Evolutionary conservation across 1,284 basidiomycete species (phyloP), one percentile per base, ranked within the genome.

Genomic region (Puccinia coronata): DNA sequence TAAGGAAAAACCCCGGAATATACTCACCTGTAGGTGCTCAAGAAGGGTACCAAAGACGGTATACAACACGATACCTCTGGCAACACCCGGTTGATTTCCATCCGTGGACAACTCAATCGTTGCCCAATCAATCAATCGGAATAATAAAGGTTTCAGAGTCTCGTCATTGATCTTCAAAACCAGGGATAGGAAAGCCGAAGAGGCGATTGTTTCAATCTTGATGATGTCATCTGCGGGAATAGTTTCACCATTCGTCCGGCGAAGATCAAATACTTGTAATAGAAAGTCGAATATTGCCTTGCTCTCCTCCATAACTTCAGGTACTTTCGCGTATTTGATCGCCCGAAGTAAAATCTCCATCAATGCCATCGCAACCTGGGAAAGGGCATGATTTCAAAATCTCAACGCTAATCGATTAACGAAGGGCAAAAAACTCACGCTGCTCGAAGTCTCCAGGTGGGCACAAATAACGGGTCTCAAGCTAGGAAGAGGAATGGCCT

Each of bases 101-200:
- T 89, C 88, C 1, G 88, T 89, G 83, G 86, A 83, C 28, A 88
- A 85, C 77, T 89, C 89, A 72, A 89, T 86, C 12, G 96, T 96
- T 0, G 95, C 95, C 96, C 97, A 99, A 86, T 99, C 96, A 85
- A 94, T 96, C 83, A 96, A 87, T 82, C 92, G 91, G 82, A 95
- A 91, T 89, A 98, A 97, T 25, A 98, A 88, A 1, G 96, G 96
- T 83, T 91, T 91, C 91, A 99, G 98, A 0, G 92, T 90, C 0
- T 91, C 90, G 85, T 99, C 97, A 84, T 96, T 98, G 74, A 99
- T 89, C 87, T 98, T 98, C 82, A 95, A 90, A 14, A 96, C 93
- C 23, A 98, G 88, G 85, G 96, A 92, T 31, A 92, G 88, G 89
- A 97, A 98, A 2, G 94, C 91, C 1, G 89, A 87, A 82, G 94